Conservation (phyloP, 345 rosid species). For the Populus ilicifolia region DNA sequence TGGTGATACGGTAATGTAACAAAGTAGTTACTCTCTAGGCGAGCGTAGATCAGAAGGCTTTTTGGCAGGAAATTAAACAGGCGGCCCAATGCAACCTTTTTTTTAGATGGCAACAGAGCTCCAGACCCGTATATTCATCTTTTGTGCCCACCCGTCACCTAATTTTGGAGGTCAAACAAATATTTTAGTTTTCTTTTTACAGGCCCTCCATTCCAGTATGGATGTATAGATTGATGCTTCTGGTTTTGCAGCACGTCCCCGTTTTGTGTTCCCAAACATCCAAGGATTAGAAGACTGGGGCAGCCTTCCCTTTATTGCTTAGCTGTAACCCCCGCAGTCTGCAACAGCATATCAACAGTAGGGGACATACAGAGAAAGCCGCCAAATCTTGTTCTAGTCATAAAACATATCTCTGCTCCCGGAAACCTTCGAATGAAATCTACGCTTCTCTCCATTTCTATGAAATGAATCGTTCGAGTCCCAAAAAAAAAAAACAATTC, state of each 20-base stretch:
- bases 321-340: not conserved
- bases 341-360: not conserved
- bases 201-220: not conserved
- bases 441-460: not conserved
- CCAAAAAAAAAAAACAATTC: not conserved
- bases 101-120: not conserved
- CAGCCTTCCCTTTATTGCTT: not conserved
- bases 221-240: no score
- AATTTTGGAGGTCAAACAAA: not conserved
- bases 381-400: not conserved
- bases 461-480: not conserved
- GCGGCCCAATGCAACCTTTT: not conserved
- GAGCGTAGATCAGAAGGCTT: no score
- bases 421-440: not conserved
- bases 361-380: not conserved
- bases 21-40: no score
- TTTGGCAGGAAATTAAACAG: not conserved
- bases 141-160: not conserved
- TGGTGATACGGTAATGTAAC: no score
- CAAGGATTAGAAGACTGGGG: not conserved
- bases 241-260: not conserved
- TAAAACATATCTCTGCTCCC: not conserved
- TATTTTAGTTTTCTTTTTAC: not conserved
- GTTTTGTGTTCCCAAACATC: not conserved
- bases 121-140: not conserved